Conservation (phyloP, 176 grass and related monocot genomes). For the Cymbopogon citratus region DNA sequence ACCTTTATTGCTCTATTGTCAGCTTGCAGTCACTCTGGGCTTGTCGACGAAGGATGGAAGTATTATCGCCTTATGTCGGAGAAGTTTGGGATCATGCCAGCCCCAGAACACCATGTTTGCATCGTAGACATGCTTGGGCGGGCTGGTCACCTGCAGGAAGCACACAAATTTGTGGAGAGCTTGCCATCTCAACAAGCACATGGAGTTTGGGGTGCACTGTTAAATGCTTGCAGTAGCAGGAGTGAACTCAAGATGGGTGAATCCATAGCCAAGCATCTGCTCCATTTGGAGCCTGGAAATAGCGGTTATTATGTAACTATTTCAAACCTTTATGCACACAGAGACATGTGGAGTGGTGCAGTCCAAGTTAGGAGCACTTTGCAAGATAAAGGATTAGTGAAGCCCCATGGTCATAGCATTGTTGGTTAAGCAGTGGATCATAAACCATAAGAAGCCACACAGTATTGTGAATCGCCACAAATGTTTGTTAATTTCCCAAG, state of each 20-base stretch:
- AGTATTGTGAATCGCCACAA: not conserved
- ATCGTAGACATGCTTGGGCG: slow-evolving; percentile 72
- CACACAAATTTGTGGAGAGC: slow-evolving; percentile 50
- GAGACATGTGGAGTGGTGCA: slow-evolving; percentile 54
- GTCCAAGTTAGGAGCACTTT: slow-evolving; percentile 49
- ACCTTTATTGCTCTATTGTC: slow-evolving; percentile 82
- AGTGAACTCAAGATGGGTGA: slow-evolving; percentile 47
- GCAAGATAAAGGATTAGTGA: slow-evolving; percentile 53
- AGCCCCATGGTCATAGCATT: slow-evolving; percentile 47
- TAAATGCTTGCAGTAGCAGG: slow-evolving; percentile 53
- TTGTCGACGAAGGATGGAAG: slow-evolving; percentile 68
- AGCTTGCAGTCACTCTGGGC: slow-evolving; percentile 71
- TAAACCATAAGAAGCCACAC: not conserved
- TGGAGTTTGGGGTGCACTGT: slow-evolving; percentile 70
- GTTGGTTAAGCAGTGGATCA: slow-evolving; percentile 17
- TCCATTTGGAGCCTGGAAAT: slow-evolving; percentile 64
- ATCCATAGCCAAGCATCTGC: slow-evolving; percentile 52
- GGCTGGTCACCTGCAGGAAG: slow-evolving; percentile 53
- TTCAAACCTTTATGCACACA: slow-evolving; percentile 67
- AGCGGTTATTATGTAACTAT: slow-evolving; percentile 76
- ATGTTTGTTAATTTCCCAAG: not conserved
- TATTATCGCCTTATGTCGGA: slow-evolving; percentile 67
- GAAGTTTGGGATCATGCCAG: slow-evolving; percentile 54
- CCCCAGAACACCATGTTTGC: slow-evolving; percentile 68
- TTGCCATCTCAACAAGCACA: slow-evolving; percentile 38